These are phyloP conservation scores for Rosa lucieae DNA, from an alignment of 306 rosid species.

Conservation along the genomic window DNA sequence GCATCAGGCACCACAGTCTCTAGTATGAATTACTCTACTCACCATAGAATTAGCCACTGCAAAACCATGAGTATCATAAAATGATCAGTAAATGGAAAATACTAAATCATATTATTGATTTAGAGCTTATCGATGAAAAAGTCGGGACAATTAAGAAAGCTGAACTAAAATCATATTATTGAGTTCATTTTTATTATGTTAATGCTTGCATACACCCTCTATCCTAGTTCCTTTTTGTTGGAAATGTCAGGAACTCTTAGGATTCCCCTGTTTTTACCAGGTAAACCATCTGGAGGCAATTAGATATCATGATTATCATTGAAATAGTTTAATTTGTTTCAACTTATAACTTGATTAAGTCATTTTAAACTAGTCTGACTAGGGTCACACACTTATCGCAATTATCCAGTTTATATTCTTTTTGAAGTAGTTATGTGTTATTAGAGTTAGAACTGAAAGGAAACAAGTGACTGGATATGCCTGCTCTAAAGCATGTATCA, in stretches of 20 bases:
- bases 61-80: constrained; percentile 33
- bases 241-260: neutral
- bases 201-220: neutral
- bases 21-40: constrained; percentile 60
- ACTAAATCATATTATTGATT: neutral
- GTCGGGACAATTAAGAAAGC: neutral
- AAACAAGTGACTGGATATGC: too few relatives aligned
- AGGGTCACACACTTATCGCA: too few relatives aligned
- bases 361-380: too few relatives aligned
- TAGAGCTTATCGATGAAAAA: neutral
- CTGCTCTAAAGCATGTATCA: too few relatives aligned
- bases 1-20: constrained; percentile 63
- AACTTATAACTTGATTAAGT: too few relatives aligned
- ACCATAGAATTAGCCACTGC: constrained; percentile 68
- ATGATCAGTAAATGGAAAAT: constrained; percentile 1
- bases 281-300: too few relatives aligned
- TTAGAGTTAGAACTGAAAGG: too few relatives aligned
- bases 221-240: neutral
- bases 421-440: too few relatives aligned
- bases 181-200: neutral
- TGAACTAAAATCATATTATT: neutral
- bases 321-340: too few relatives aligned
- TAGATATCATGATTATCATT: too few relatives aligned
- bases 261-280: too few relatives aligned
- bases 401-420: too few relatives aligned